Evolutionary conservation across 768 basidiomycete genomes (phyloP).

Genomic region (Favolaschia claudopus): DNA sequence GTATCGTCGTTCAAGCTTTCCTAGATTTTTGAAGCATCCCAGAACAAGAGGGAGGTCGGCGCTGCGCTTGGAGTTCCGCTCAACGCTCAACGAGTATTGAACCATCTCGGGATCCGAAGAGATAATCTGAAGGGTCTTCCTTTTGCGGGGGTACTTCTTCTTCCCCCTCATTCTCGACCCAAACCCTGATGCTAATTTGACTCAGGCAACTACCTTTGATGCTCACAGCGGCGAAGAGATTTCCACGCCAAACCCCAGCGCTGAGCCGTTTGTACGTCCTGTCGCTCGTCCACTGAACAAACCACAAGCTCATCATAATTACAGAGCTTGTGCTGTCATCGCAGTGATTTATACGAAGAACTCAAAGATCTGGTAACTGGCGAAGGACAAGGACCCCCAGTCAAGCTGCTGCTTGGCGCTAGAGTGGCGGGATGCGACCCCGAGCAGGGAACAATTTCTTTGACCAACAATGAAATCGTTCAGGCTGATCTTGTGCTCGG

Average conservation of each 20-base stretch:
- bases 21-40: constrained; percentile 19
- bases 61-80: constrained; percentile 11
- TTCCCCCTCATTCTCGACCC: neutral
- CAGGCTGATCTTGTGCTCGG: constrained; percentile 43
- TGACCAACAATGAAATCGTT: constrained; percentile 43
- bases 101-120: constrained; percentile 14
- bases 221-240: neutral
- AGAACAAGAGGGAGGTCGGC: constrained; percentile 19
- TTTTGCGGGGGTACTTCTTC: constrained; percentile 4
- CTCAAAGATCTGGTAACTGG: neutral
- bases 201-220: neutral
- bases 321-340: neutral
- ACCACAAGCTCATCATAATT: neutral
- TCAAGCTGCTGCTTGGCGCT: neutral
- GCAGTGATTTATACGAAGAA: neutral
- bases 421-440: constrained; percentile 17
- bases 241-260: no score
- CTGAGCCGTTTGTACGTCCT: neutral
- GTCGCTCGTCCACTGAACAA: neutral
- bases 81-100: constrained; percentile 11
- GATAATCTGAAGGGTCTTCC: constrained; percentile 7
- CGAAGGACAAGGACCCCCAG: constrained; percentile 1
- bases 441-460: constrained; percentile 40
- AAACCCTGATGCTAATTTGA: neutral
- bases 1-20: neutral